Conservation (phyloP, 176 grass and related monocot species). For the Raddia distichophylla region DNA sequence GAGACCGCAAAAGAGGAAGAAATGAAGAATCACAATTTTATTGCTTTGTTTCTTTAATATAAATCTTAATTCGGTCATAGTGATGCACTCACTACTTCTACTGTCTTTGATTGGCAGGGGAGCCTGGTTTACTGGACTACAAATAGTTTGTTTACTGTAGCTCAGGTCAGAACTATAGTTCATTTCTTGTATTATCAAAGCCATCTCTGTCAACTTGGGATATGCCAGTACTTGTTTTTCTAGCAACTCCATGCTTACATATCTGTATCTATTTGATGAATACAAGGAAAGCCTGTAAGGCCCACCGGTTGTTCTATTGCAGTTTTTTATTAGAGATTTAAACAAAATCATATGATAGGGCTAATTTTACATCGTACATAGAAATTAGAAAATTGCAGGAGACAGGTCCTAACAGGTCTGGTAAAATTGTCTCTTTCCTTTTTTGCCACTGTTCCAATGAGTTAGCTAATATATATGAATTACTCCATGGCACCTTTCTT, state of each 20-base stretch:
- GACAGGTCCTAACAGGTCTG: neutral
- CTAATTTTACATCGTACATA: constrained; percentile 1
- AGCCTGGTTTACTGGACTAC: constrained; percentile 87
- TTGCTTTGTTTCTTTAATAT: constrained; percentile 28
- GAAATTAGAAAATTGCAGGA: constrained; percentile 38
- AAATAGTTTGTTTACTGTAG: constrained; percentile 74
- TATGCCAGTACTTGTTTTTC: constrained; percentile 39
- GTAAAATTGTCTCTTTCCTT: constrained; percentile 13
- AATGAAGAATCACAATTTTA: constrained; percentile 1
- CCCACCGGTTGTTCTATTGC: constrained; percentile 22
- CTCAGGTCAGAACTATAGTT: constrained; percentile 60
- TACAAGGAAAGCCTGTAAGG: constrained; percentile 18
- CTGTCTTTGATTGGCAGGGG: constrained; percentile 61
- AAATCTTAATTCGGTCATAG: constrained; percentile 16
- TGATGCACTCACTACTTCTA: neutral
- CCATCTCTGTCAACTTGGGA: constrained; percentile 33
- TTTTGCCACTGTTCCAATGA: neutral
- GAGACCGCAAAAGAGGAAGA: neutral
- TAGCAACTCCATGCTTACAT: constrained; percentile 13
- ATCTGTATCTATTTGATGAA: constrained; percentile 11
- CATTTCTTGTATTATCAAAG: constrained; percentile 27
- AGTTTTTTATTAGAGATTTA: constrained; percentile 19
- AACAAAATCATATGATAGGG: neutral
- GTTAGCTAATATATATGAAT: neutral
- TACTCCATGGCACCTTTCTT: neutral